Evolutionary conservation across 768 basidiomycete species (phyloP).

Genomic region (Epithele typhae): DNA sequence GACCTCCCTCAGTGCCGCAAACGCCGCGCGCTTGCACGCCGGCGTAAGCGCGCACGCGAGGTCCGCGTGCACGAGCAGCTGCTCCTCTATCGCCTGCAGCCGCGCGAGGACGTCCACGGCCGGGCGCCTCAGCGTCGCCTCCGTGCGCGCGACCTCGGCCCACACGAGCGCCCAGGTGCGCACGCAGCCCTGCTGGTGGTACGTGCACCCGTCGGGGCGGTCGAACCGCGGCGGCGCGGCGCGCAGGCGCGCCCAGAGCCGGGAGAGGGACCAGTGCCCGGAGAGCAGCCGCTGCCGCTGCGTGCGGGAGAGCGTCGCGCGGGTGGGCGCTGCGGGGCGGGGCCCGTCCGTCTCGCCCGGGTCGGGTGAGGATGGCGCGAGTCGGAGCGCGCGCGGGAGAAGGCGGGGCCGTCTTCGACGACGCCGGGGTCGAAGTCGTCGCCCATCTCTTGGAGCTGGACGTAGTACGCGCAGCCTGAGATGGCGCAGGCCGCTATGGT

Average conservation of each 20-base stretch:
- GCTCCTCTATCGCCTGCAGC: slow-evolving; percentile 28
- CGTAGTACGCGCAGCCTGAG: slow-evolving; percentile 35
- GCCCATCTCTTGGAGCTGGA: slow-evolving; percentile 26
- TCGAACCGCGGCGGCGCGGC: slow-evolving; percentile 25
- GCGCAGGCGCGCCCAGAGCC: slow-evolving; percentile 32
- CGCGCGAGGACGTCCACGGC: slow-evolving; percentile 34
- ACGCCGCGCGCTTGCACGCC: slow-evolving; percentile 32
- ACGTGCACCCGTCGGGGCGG: slow-evolving; percentile 28
- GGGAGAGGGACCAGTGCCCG: slow-evolving; percentile 32
- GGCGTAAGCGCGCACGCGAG: slow-evolving; percentile 29
- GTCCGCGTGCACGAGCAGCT: slow-evolving; percentile 28
- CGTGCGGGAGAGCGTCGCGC: slow-evolving; percentile 19
- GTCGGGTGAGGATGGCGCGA: neutral
- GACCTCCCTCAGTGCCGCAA: slow-evolving; percentile 30
- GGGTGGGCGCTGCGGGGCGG: slow-evolving; percentile 6
- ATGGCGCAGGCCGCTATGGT: slow-evolving; percentile 20
- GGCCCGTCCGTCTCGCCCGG: neutral
- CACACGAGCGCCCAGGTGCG: slow-evolving; percentile 35
- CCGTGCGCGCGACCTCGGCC: slow-evolving; percentile 24
- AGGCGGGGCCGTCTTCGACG: slow-evolving; percentile 9
- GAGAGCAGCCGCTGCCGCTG: slow-evolving; percentile 31
- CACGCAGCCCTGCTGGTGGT: slow-evolving; percentile 34
- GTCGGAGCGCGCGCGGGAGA: neutral
- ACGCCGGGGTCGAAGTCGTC: slow-evolving; percentile 17
- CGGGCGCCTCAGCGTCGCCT: slow-evolving; percentile 20